Evolutionary conservation across 306 rosid genomes (phyloP), one percentile per base, ranked within the genome.

Genomic region (Vicia faba): DNA sequence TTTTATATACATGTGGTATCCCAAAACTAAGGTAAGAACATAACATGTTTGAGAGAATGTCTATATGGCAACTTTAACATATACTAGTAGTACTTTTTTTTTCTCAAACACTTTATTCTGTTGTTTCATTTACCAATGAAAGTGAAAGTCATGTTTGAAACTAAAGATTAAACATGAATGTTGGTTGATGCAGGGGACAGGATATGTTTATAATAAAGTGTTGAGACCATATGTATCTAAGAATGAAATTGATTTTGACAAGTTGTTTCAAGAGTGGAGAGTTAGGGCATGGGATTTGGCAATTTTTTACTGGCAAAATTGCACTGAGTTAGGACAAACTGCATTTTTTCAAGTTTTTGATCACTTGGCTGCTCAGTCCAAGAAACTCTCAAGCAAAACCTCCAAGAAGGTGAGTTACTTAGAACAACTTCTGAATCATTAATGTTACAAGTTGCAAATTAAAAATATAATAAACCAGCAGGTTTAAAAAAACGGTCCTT

Each of bases 1-100:
- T 6, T 88, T 90, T 54, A 82, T 95, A 75, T 95, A 90, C 77
- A 65, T 95, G 64, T 95, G 99, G 99, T 86, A 88, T 63, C 97
- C 97, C 61, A 90, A 79, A 66, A 90, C 96, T 16, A 86, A 83
- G 90, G 97, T 93, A 85, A 74, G 61, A 23, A 36, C 53, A 49
- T 6, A 64, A 41, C 18, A 69, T 41, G 14, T 51, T 49, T 18
- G n/a, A 33, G 10, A 35, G 12, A 38, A 41, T 41, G 28, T 9
- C 15, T 25, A 56, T 70, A 45, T 19, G 31, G 31, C 43, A 14
- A 15, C 65, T 75, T 66, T 50, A 25, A 14, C 56, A 23, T 20
- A 45, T 11, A 39, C 44, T 39, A 39, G 5, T 40, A 9, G 54
- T 48, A 48, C 61, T 26, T 33, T 25, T 55, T 23, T 55, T 6